Conservation (phyloP, 768 basidiomycete species). For the Asterophora lycoperdoides region DNA sequence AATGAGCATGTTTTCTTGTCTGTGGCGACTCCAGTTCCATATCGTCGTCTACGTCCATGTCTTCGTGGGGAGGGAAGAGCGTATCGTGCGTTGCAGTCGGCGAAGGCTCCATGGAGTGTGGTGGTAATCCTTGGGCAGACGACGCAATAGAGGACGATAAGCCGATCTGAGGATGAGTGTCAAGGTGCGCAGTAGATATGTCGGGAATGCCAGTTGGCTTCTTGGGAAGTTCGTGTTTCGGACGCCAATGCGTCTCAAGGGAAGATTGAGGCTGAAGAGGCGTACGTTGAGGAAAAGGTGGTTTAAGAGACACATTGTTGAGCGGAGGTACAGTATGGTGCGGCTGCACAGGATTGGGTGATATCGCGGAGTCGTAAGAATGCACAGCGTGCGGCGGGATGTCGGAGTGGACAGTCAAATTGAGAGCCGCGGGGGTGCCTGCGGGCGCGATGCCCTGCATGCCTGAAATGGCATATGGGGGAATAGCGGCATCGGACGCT, state of each 20-base stretch:
- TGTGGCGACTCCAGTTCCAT: conserved; percentile 30
- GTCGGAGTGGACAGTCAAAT: background rate
- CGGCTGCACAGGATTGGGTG: conserved; percentile 7
- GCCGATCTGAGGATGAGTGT: background rate
- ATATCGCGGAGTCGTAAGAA: conserved; percentile 4
- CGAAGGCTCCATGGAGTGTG: background rate
- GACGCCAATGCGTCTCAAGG: conserved; percentile 14
- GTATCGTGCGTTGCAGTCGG: background rate
- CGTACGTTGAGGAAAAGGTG: background rate
- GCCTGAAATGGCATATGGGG: too few species aligned
- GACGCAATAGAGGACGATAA: conserved; percentile 5
- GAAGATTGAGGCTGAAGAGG: conserved; percentile 11
- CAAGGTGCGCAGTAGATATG: conserved; percentile 10
- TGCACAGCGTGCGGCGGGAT: background rate
- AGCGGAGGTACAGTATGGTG: background rate
- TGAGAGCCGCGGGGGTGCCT: background rate
- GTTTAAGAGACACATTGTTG: background rate
- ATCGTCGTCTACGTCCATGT: conserved; percentile 25
- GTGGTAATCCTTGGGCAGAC: background rate
- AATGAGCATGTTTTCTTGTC: conserved; percentile 2
- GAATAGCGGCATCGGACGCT: background rate
- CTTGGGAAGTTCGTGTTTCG: conserved; percentile 9
- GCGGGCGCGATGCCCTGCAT: background rate
- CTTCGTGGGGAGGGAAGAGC: conserved; percentile 6
- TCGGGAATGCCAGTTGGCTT: conserved; percentile 9